These are phyloP conservation scores for Astragalus glycyphyllos DNA, from an alignment of 306 rosid species.

Conservation along the genomic window DNA sequence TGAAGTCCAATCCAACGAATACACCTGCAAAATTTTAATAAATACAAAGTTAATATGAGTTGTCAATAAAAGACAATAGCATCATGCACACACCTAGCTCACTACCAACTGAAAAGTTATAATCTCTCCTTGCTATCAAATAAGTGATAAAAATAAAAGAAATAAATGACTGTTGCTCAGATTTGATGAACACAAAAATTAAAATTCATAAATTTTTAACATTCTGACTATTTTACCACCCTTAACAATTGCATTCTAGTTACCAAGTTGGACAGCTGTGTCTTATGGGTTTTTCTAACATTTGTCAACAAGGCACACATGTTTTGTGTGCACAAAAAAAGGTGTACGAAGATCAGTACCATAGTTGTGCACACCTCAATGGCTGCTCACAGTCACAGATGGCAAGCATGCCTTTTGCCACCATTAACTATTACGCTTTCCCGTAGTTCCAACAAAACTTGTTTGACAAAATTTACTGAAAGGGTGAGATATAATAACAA, in stretches of 20 bases:
- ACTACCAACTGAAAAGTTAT: not conserved
- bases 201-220: no score
- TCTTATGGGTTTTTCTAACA: not conserved
- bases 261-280: not conserved
- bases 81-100: not conserved
- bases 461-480: constrained; percentile 1
- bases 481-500: not conserved
- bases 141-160: constrained; percentile 16
- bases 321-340: constrained; percentile 11
- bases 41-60: not conserved
- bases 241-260: not conserved
- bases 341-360: not conserved
- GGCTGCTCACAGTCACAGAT: not conserved
- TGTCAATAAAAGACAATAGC: not conserved
- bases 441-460: not conserved
- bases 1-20: constrained; percentile 95
- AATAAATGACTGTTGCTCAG: constrained; percentile 3
- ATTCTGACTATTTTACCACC: constrained; percentile 4
- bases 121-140: not conserved
- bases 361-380: not conserved
- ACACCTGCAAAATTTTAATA: constrained; percentile 64
- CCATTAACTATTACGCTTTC: not conserved
- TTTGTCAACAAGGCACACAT: not conserved
- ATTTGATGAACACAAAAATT: not conserved
- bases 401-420: not conserved